These are phyloP conservation scores for Rhodotorula kratochvilovae DNA, from an alignment of 768 basidiomycete species.

Conservation along the genomic window DNA sequence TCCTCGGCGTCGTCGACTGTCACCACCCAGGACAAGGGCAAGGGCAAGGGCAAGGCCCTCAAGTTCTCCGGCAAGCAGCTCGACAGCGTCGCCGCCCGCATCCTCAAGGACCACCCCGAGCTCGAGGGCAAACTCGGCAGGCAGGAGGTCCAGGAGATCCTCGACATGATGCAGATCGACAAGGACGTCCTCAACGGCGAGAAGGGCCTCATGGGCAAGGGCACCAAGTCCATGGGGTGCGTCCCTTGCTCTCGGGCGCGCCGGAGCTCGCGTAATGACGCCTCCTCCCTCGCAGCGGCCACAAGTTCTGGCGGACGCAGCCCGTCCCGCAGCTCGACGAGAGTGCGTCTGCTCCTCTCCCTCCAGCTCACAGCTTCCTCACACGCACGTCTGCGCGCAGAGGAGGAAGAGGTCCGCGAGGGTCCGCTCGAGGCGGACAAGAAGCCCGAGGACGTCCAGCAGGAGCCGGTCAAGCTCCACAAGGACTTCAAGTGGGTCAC, in stretches of 20 bases:
- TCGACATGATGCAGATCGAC: slow-evolving; percentile 44
- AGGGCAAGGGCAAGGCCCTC: slow-evolving; percentile 45
- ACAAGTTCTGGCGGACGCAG: slow-evolving; percentile 90
- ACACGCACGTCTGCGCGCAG: slow-evolving; percentile 46
- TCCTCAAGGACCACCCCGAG: slow-evolving; percentile 59
- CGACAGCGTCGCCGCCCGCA: slow-evolving; percentile 63
- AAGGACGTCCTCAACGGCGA: slow-evolving; percentile 77
- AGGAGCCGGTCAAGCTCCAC: slow-evolving; percentile 81
- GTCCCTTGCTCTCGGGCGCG: not conserved
- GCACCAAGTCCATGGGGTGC: slow-evolving; percentile 65
- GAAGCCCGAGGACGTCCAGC: slow-evolving; percentile 70
- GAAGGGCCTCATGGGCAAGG: slow-evolving; percentile 66
- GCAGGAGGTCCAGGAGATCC: slow-evolving; percentile 71
- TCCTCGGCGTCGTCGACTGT: not conserved
- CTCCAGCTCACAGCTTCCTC: not conserved
- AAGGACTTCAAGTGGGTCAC: slow-evolving; percentile 88
- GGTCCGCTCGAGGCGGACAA: slow-evolving; percentile 83
- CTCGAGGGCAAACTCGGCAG: slow-evolving; percentile 61
- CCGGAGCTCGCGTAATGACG: fast-evolving
- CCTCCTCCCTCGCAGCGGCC: not conserved
- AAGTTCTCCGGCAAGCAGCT: slow-evolving; percentile 62
- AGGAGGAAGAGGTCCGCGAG: slow-evolving; percentile 59
- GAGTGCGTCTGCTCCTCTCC: slow-evolving; percentile 8
- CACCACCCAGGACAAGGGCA: not conserved
- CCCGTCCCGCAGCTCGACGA: slow-evolving; percentile 85